Base-by-base conservation (phyloP, 2,329 filamentous ascomycete species). In the Coniochaeta ligniaria region DNA sequence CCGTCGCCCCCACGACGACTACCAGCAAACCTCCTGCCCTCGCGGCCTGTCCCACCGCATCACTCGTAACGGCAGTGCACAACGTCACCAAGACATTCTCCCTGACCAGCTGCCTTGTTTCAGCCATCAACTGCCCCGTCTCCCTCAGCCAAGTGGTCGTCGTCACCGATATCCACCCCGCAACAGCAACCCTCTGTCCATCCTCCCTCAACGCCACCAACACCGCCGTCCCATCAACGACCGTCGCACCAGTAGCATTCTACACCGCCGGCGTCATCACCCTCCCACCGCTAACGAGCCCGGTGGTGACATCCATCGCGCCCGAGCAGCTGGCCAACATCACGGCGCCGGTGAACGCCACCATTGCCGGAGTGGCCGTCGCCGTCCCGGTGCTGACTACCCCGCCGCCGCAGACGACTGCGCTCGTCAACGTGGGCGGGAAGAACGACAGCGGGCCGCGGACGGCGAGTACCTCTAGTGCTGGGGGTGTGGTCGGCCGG, bases 101-200 rank as follows among this genome's bases (percentile, higher is more conserved):
- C 20, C 36, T 64, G 22, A 64, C 63, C n/a, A 60, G 57, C 31
- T 64, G 63, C 50, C 54, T 60, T 16, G 61, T 61, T n/a, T 55
- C 60, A 24, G 61, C 60, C n/a, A 57, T 64, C 43, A 60, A 64
- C 55, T 64, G 63, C 56, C 63, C 63, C 17, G 20, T 59, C 5
- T 59, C 57, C 16, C 56, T 64, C 38, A 61, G 58, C 17, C 59
- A 64, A 59, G 33, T 61, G 6, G 56, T 64, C 8, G 38, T 64
- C 41, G 54, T 60, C 24, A 62, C 63, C 12, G 33, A 62, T 52
- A 24, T 59, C 38, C 59, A 63, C 28, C 50, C 58, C 9, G 14
- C 62, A n/a, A 60, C 35, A 31, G 57, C 63, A 9, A 61, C 52
- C n/a, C 16, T 14, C 22, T 64, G 63, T 43, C 59, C 63, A 2